Base-by-base conservation (phyloP, 352 stramenopile genomes). In the Globisporangium orthogonon region DNA sequence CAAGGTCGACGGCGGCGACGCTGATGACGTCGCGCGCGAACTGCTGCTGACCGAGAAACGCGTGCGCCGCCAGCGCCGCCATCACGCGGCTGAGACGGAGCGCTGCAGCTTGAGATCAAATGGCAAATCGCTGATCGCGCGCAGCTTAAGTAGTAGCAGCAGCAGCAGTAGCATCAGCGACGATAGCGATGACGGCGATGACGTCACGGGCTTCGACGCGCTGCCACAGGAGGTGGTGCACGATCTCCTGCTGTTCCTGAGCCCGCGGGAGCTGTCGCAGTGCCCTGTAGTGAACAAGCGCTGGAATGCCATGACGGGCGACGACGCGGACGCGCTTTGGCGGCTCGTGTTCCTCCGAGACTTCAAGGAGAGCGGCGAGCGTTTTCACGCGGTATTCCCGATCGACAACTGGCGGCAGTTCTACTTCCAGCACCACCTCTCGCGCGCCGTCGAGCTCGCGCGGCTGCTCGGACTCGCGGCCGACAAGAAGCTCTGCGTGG, bases 391-490 rank as follows among this genome's bases (percentile, higher is more conserved):
- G 0, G 64, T 87, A 31, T 80, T 86, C 54, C 70, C 74, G 9
- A 76, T 77, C 47, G 63, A 81, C 35, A 78, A 65, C 45, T 87
- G 72, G 70, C 71, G 77, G 15, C 74, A 86, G 47, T 89, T 86
- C 52, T 91, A 89, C 66, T 91, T 88, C 44, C 66, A 69, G 17
- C 81, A 91, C 49, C 78, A 77, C 50, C 47, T 86, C 17, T 89
- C 78, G 39, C 74, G 81, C 33, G 70, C 77, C 7, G 70, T 91
- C 35, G 81, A 91, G 58, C 65, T 86, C 13, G 68, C 79, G 43
- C 73, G 75, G 15, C 66, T 87, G 48, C 59, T 89, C 13, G 69
- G 62, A 0, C 44, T 66, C 6, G 67, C 58, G 7, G 62, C 14
- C 30, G 33, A 82, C 3, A 65, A 71, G 41, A 76, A 84, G 50